These are phyloP conservation scores for Gentiana dahurica DNA, from an alignment of 257 asterid species.

Conservation along the genomic window DNA sequence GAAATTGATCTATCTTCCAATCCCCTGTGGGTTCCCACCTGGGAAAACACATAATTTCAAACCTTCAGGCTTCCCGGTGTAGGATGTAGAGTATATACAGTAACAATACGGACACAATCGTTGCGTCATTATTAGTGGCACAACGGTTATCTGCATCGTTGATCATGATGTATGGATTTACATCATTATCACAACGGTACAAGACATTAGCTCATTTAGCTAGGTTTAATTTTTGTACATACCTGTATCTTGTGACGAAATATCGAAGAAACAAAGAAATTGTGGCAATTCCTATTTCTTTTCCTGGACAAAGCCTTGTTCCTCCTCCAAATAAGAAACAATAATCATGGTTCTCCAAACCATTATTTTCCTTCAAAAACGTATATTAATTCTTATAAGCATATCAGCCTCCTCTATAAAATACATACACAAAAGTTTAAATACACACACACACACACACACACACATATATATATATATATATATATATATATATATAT, in stretches of 20 bases:
- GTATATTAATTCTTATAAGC: too few species aligned
- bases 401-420: not conserved
- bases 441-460: too few species aligned
- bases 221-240: not conserved
- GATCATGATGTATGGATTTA: too few species aligned
- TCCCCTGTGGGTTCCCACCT: slow-evolving; percentile 83
- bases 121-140: too few species aligned
- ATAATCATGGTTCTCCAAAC: slow-evolving; percentile 38
- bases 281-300: slow-evolving; percentile 51
- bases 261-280: slow-evolving; percentile 55
- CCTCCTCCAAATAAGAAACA: slow-evolving; percentile 55
- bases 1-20: slow-evolving; percentile 38
- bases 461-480: too few species aligned
- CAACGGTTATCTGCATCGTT: too few species aligned
- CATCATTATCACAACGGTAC: not conserved
- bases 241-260: slow-evolving; percentile 54
- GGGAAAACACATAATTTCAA: slow-evolving; percentile 2
- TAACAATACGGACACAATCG: too few species aligned
- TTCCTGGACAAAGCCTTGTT: slow-evolving; percentile 57
- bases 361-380: slow-evolving; percentile 26
- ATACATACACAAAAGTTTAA: not conserved
- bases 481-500: too few species aligned
- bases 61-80: not conserved
- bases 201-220: not conserved
- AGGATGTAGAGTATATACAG: too few species aligned